phyloP scores from a whole-genome alignment of 129 eudicot species.

The Glebionis coronaria region DNA sequence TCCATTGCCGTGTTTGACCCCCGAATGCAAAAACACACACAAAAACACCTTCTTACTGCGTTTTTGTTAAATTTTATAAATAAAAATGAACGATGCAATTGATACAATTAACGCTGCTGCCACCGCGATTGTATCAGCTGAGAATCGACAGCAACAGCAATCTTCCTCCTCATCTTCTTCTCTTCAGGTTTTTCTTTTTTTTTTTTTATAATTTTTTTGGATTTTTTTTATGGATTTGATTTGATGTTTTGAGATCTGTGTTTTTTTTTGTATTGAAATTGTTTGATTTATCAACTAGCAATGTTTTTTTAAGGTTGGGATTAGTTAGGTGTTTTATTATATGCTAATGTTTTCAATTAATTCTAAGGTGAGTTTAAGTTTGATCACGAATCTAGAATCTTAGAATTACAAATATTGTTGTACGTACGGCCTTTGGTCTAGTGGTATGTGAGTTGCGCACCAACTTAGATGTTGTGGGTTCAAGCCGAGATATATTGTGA shows the following conservation, averaged over 20 bases:
- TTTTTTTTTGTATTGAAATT: conserved; percentile 8
- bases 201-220: conserved; percentile 3
- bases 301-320: conserved; percentile 17
- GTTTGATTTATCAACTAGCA: not conserved
- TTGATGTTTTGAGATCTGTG: conserved; percentile 20
- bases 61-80: too few relatives aligned
- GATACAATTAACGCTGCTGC: conserved; percentile 61
- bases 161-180: conserved; percentile 24
- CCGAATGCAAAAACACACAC: conserved; percentile 28
- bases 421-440: too few relatives aligned
- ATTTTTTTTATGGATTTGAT: not conserved
- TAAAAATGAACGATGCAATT: conserved; percentile 26
- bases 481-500: too few relatives aligned
- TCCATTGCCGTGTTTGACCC: conserved; percentile 99
- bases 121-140: conserved; percentile 47
- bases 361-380: not conserved
- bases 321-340: not conserved
- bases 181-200: conserved; percentile 31
- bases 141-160: conserved; percentile 31
- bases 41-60: not conserved
- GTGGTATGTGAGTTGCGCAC: too few relatives aligned
- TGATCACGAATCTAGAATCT: conserved; percentile 9
- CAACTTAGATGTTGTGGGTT: too few relatives aligned
- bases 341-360: not conserved
- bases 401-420: not conserved